phyloP scores from a whole-genome alignment of 805 yeast species.

The Lipomyces yamanashiensis region DNA sequence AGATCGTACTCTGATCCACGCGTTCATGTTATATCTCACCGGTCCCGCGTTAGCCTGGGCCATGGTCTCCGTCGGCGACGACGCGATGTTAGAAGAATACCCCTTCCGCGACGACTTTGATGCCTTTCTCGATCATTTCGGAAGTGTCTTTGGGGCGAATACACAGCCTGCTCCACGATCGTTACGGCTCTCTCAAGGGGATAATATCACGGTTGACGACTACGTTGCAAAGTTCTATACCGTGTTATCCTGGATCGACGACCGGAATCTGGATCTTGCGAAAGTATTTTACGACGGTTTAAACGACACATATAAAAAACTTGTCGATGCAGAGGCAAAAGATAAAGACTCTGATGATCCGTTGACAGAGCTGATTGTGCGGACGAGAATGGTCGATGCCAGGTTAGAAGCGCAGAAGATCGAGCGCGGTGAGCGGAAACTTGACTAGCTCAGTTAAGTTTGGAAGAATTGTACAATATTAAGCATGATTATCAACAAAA shows the following conservation, averaged over 20 bases:
- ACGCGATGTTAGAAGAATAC: background rate
- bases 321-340: background rate
- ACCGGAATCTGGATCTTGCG: slow-evolving; percentile 8
- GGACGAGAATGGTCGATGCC: slow-evolving; percentile 1
- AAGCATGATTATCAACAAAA: no score
- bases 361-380: slow-evolving; percentile 1
- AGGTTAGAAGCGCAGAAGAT: slow-evolving; percentile 6
- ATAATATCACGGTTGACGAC: background rate
- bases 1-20: slow-evolving; percentile 15
- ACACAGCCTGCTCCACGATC: slow-evolving; percentile 9
- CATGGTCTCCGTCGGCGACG: background rate
- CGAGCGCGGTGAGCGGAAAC: slow-evolving; percentile 9
- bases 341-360: background rate
- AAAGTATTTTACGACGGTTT: slow-evolving; percentile 7
- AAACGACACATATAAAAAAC: background rate
- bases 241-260: slow-evolving; percentile 9
- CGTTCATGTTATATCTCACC: slow-evolving; percentile 7
- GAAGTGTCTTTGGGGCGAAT: slow-evolving; percentile 7
- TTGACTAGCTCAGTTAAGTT: background rate
- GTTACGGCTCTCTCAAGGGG: background rate
- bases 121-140: slow-evolving; percentile 5
- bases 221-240: slow-evolving; percentile 9
- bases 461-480: background rate
- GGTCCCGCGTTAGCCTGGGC: slow-evolving; percentile 17
- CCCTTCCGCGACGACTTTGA: slow-evolving; percentile 9